Evolutionary conservation across 371 early-diverging fungal species (phyloP), one percentile per base, ranked within the genome.

Genomic region (Mortierella sp.): DNA sequence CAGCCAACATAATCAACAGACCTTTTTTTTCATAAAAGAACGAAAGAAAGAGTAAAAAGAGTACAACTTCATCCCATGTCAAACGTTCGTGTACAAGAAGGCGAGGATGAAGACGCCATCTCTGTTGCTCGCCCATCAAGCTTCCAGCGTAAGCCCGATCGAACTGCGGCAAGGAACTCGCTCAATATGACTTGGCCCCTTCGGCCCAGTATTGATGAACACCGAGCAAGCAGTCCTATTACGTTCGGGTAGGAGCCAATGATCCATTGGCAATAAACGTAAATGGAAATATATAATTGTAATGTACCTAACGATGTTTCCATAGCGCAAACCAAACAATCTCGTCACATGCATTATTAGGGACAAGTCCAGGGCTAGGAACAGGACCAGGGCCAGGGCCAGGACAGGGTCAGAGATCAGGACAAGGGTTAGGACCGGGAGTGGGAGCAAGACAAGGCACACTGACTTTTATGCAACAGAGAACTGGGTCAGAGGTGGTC

Each of bases 21-120:
- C n/a, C n/a, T n/a, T n/a, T n/a, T n/a, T n/a, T n/a, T n/a, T n/a
- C n/a, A 15, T 40, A 40, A 40, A 10, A 40, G 15, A 40, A 40
- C 40, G 1, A 8, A n/a, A 9, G 10, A 26, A 19, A 10, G 9
- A 51, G 23, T 22, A 28, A 40, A 22, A 55, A 55, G 22, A 26
- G 34, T 12, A 51, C 0, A 57, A 57, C 34, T 28, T 37, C 47
- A 51, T 61, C 13, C 40, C 61, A 73, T 79, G 79, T 74, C 80
- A 3, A 68, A 47, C 47, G 32, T 40, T 10, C 80, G 80, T 43
- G 75, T 80, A 9, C 80, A 80, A 67, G 80, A 80, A n/a, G 80
- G 80, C 51, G 80, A 80, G 56, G 80, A 80, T 49, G 64, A 74
- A 23, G 80, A 80, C 19, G 80, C 80, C 65, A 73, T 72, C 59